phyloP scores from a whole-genome alignment of 306 rosid species.

The Acacia crassicarpa region DNA sequence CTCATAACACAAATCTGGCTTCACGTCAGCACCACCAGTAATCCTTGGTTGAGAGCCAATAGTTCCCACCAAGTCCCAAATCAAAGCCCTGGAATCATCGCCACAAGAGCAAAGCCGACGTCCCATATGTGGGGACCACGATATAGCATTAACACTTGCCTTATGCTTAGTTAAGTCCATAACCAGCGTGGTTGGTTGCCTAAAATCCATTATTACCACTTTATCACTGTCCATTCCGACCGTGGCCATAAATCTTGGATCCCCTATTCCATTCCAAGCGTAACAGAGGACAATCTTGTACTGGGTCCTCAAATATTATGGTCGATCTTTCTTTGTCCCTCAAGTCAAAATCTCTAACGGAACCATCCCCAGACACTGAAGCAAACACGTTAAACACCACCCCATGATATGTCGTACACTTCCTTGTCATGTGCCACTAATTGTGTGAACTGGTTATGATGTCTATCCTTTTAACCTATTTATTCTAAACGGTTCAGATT shows the following conservation, averaged over 20 bases:
- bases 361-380: constrained; percentile 73
- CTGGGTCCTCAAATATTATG: constrained; percentile 60
- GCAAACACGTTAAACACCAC: constrained; percentile 70
- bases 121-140: constrained; percentile 64
- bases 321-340: constrained; percentile 69
- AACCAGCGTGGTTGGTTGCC: constrained; percentile 57
- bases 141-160: constrained; percentile 58
- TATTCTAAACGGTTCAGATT: too few relatives aligned
- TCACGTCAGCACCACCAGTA: constrained; percentile 24
- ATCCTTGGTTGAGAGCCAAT: constrained; percentile 10
- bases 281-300: constrained; percentile 43
- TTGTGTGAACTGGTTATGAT: too few relatives aligned
- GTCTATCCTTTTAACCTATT: too few relatives aligned
- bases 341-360: constrained; percentile 62
- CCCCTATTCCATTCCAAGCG: constrained; percentile 74
- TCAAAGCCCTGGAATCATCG: constrained; percentile 65
- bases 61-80: constrained; percentile 57
- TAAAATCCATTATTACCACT: constrained; percentile 61
- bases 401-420: constrained; percentile 72
- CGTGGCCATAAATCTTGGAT: constrained; percentile 59
- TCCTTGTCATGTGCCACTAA: constrained; percentile 77
- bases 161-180: constrained; percentile 55
- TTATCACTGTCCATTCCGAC: constrained; percentile 59
- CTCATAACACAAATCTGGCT: constrained; percentile 57
- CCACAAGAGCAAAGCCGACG: constrained; percentile 53